phyloP scores from a whole-genome alignment of 2,329 filamentous ascomycete genomes.

The Talaromyces sp. region DNA sequence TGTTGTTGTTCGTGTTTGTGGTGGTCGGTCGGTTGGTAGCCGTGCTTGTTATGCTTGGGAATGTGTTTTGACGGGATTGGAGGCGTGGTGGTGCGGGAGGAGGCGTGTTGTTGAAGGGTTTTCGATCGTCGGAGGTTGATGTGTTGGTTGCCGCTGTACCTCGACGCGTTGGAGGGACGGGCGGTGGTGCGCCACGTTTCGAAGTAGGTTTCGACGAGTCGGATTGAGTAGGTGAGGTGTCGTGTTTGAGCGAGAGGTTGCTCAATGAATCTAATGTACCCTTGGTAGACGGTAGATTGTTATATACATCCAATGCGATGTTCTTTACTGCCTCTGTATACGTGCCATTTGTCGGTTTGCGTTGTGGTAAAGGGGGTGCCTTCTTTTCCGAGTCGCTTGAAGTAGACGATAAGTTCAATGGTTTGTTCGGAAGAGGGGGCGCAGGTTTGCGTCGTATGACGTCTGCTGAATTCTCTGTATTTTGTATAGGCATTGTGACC shows the following conservation, averaged over 20 bases:
- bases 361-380: slow-evolving; percentile 27
- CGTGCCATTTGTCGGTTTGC: slow-evolving; percentile 18
- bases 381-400: slow-evolving; percentile 22
- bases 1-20: not conserved
- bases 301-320: slow-evolving; percentile 21
- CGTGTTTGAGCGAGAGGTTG: slow-evolving; percentile 13
- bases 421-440: slow-evolving; percentile 36
- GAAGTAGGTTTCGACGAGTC: slow-evolving; percentile 8
- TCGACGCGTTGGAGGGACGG: slow-evolving; percentile 22
- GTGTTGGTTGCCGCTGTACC: slow-evolving; percentile 20
- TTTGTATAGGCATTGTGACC: slow-evolving; percentile 25
- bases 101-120: slow-evolving; percentile 19
- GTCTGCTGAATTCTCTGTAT: slow-evolving; percentile 15
- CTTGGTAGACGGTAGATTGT: slow-evolving; percentile 21
- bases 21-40: not conserved
- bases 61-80: slow-evolving; percentile 4
- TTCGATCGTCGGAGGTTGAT: not conserved
- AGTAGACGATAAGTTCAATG: slow-evolving; percentile 28
- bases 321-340: slow-evolving; percentile 21
- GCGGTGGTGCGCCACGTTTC: slow-evolving; percentile 26
- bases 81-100: slow-evolving; percentile 5
- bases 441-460: slow-evolving; percentile 34
- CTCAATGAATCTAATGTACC: slow-evolving; percentile 17
- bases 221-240: slow-evolving; percentile 7
- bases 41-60: not conserved